A percentile compares a stretch with the other conserved stretches of the same genome.
phyloP scores from a whole-genome alignment of 768 basidiomycete species.

The Collybia mongolica region DNA sequence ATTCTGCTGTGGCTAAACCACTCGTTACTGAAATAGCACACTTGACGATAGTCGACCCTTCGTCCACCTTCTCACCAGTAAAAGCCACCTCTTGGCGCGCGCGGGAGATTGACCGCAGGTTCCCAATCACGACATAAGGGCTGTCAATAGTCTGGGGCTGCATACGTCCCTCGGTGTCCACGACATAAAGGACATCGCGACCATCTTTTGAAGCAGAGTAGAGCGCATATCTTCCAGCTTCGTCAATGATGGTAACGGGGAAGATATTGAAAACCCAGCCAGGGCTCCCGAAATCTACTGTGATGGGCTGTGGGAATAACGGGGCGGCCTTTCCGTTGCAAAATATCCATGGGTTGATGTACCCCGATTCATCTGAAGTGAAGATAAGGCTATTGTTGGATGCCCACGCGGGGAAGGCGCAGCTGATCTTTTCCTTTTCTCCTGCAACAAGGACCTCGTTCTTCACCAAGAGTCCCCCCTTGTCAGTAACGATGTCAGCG shows the following conservation, averaged over 20 bases:
- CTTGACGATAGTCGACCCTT: conserved; percentile 34
- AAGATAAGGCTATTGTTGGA: conserved; percentile 57
- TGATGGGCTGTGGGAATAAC: conserved; percentile 39
- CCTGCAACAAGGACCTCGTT: conserved; percentile 51
- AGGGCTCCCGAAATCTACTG: conserved; percentile 57
- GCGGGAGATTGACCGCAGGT: conserved; percentile 31
- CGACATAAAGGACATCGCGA: conserved; percentile 35
- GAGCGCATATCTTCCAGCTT: conserved; percentile 27
- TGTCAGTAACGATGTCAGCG: conserved; percentile 38
- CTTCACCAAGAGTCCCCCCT: conserved; percentile 26
- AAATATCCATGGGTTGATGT: conserved; percentile 65
- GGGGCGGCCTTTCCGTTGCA: conserved; percentile 28
- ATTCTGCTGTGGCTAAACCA: conserved; percentile 15
- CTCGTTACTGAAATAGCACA: conserved; percentile 23
- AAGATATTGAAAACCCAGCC: conserved; percentile 53
- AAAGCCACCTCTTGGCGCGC: conserved; percentile 36
- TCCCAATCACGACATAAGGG: conserved; percentile 41
- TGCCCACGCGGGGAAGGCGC: conserved; percentile 61
- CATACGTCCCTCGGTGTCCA: conserved; percentile 28
- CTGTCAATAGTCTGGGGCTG: conserved; percentile 31
- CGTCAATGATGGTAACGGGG: conserved; percentile 45
- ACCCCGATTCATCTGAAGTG: conserved; percentile 65
- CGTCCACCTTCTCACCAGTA: conserved; percentile 40
- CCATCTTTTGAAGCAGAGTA: conserved; percentile 43
- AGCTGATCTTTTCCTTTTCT: conserved; percentile 45